Conservation (phyloP, 768 basidiomycete genomes). For the Cubamyces lactineus region DNA sequence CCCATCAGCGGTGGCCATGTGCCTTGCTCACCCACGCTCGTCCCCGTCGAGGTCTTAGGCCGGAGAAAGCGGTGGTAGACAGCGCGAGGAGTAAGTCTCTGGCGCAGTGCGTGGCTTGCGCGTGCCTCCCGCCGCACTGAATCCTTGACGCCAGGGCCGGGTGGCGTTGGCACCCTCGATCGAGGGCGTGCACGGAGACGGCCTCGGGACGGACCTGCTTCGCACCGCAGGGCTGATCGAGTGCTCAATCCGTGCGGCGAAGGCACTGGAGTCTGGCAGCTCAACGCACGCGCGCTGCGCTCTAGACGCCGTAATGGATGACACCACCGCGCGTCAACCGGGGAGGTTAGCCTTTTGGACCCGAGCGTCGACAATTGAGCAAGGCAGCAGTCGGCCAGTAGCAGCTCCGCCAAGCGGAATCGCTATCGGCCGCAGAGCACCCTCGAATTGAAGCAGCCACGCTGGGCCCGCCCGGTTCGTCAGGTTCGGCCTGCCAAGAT, state of each 20-base stretch:
- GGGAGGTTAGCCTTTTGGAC: slow-evolving; percentile 7
- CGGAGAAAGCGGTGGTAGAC: slow-evolving; percentile 6
- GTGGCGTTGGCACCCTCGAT: slow-evolving; percentile 12
- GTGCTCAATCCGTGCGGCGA: slow-evolving; percentile 9
- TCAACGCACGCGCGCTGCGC: background rate
- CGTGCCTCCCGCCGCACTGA: background rate
- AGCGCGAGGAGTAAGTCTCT: background rate
- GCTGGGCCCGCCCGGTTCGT: slow-evolving; percentile 1
- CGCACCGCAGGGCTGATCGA: slow-evolving; percentile 12
- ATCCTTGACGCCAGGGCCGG: background rate
- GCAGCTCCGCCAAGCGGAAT: slow-evolving; percentile 3
- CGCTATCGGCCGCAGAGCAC: background rate
- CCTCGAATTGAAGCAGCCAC: slow-evolving; percentile 7
- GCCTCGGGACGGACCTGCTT: slow-evolving; percentile 10
- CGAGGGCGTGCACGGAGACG: slow-evolving; percentile 12
- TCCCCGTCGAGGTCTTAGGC: slow-evolving; percentile 2
- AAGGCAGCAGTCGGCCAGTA: slow-evolving; percentile 3
- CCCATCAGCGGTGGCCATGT: slow-evolving; percentile 13
- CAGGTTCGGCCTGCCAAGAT: slow-evolving; percentile 16
- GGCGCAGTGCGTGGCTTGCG: background rate
- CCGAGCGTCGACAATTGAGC: background rate
- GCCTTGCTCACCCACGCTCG: background rate
- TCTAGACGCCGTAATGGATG: slow-evolving; percentile 2
- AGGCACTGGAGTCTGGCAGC: background rate
- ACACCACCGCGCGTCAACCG: slow-evolving; percentile 12